These are phyloP conservation scores for Metschnikowia proteae DNA, from an alignment of 805 yeast species.

Conservation along the genomic window DNA sequence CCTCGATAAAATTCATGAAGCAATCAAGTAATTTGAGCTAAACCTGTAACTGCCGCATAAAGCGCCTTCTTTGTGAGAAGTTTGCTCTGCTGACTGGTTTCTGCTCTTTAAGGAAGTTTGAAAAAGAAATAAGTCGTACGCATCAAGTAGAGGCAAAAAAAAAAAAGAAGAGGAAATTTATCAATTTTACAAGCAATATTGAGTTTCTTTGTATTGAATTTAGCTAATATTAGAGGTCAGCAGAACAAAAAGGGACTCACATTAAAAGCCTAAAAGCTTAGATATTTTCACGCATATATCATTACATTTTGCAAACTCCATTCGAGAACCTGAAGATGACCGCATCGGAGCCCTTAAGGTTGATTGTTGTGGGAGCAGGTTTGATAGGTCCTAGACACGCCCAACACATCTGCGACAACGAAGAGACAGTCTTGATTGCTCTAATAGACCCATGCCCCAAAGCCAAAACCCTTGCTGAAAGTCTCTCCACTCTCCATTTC, in stretches of 20 bases:
- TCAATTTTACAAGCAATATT: background rate
- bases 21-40: background rate
- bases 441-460: conserved; percentile 34
- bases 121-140: conserved; percentile 1
- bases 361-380: conserved; percentile 37
- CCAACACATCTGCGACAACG: conserved; percentile 25
- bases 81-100: background rate
- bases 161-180: background rate
- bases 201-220: background rate
- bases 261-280: background rate
- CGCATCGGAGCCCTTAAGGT: conserved; percentile 14
- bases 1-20: background rate
- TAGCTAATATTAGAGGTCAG: background rate
- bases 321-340: conserved; percentile 7
- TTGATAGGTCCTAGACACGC: conserved; percentile 42
- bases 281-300: background rate
- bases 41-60: background rate
- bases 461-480: conserved; percentile 29
- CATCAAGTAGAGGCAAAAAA: conserved; percentile 1
- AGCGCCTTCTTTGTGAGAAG: background rate
- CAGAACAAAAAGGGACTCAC: background rate
- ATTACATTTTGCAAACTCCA: background rate
- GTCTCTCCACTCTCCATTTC: conserved; percentile 25
- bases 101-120: background rate
- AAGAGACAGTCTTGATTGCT: conserved; percentile 29